Evolutionary conservation across 441 rosid species (phyloP), one percentile per base, ranked within the genome.

Genomic region (Theobroma grandiflorum): DNA sequence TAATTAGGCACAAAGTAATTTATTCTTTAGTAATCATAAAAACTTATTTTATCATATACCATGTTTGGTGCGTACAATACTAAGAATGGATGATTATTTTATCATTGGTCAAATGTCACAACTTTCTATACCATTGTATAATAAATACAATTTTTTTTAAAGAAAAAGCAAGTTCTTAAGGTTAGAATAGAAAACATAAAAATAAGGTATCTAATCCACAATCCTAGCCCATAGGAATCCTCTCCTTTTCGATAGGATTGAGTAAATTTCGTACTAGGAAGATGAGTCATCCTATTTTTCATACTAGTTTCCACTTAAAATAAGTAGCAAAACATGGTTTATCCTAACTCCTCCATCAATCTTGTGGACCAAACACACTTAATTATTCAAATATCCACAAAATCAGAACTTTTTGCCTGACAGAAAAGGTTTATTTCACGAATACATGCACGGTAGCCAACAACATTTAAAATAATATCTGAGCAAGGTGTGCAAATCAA

Each of bases 251-350:
- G 18, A 40, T 22, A 66, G 50, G 49, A 66, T 66, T 40, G 33
- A n/a, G 50, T 66, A 66, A 66, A 66, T 18, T 66, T 40, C 71
- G 40, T 66, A 62, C 42, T 62, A n/a, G 50, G 20, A 66, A 22
- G 18, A 66, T 8, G 14, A 12, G 47, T n/a, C 11, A n/a, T 66
- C 50, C 50, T 38, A 40, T 65, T 38, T 16, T 16, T 65, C 3
- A 65, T 18, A 38, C 18, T 65, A 38, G 70, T 38, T 3, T 66
- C 49, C 47, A 18, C 71, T 66, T 38, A n/a, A n/a, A 66, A 49
- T 10, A 8, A 7, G 71, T 40, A 2, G 50, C 50, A 66, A 5
- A 66, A 66, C 50, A 10, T 40, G 26, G 71, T 66, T 64, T 38
- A 66, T 66, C 50, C 49, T n/a, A 65, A 16, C 26, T 9, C 40